These are phyloP conservation scores for Geranium incanum DNA, from an alignment of 441 rosid species.

Conservation along the genomic window DNA sequence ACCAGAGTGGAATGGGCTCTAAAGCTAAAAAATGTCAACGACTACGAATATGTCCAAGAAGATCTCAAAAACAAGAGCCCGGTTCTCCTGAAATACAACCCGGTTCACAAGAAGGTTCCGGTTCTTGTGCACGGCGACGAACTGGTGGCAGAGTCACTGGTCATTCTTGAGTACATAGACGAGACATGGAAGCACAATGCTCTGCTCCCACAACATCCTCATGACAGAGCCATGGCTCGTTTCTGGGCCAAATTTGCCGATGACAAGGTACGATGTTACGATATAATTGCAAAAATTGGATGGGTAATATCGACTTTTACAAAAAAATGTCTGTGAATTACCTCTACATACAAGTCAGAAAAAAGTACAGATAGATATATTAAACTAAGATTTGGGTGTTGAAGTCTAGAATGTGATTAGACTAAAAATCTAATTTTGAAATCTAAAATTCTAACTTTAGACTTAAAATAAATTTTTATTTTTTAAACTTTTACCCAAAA, in stretches of 20 bases:
- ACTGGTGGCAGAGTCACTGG: conserved; percentile 17
- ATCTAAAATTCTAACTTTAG: too few species aligned
- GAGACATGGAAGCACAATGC: not conserved
- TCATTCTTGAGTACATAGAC: conserved; percentile 23
- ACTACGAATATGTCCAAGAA: conserved; percentile 22
- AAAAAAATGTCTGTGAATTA: too few species aligned
- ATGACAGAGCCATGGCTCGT: conserved; percentile 42
- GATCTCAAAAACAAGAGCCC: conserved; percentile 23
- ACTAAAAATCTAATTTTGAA: too few species aligned
- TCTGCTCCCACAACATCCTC: conserved; percentile 38
- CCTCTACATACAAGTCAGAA: too few species aligned
- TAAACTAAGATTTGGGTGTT: too few species aligned
- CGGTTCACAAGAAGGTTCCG: conserved; percentile 6
- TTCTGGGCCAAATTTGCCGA: conserved; percentile 45
- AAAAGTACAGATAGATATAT: too few species aligned
- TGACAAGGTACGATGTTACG: conserved; percentile 17
- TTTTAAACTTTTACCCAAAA: too few species aligned
- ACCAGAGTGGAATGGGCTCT: not conserved
- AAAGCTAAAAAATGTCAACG: conserved; percentile 29
- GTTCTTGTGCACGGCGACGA: conserved; percentile 7
- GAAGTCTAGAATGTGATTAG: too few species aligned
- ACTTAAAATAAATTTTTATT: too few species aligned
- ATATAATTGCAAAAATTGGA: too few species aligned
- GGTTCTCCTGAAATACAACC: conserved; percentile 16
- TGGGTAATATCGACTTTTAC: too few species aligned